phyloP scores from a whole-genome alignment of 2,329 filamentous ascomycete genomes.

The Talaromyces marneffei region DNA sequence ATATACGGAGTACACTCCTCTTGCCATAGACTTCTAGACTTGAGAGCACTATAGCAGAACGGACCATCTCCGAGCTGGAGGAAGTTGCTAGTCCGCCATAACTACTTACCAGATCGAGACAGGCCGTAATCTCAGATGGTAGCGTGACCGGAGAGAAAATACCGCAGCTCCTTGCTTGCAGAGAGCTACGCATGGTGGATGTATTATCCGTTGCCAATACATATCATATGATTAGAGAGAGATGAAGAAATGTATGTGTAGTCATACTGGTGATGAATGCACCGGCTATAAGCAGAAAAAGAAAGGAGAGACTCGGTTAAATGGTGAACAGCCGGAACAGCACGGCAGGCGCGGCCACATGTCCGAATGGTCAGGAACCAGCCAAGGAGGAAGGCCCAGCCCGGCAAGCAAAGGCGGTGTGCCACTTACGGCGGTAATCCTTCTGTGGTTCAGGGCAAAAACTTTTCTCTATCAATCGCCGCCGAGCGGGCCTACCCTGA shows the following conservation, averaged over 20 bases:
- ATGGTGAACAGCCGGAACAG: not conserved
- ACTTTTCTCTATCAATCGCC: conserved; percentile 1
- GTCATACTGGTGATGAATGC: not conserved
- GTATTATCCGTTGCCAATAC: not conserved
- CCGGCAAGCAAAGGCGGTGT: too few species aligned
- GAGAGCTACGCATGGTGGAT: not conserved
- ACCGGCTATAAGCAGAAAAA: not conserved
- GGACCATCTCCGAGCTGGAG: not conserved
- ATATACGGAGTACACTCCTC: too few species aligned
- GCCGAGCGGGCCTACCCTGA: not conserved
- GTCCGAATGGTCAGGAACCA: not conserved
- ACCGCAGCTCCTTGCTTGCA: not conserved
- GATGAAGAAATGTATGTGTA: not conserved
- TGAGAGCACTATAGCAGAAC: not conserved
- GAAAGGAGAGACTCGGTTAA: not conserved
- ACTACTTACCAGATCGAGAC: not conserved
- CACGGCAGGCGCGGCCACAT: not conserved
- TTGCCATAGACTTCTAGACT: too few species aligned
- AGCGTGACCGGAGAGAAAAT: not conserved
- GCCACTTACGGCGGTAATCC: too few species aligned
- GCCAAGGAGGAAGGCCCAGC: too few species aligned
- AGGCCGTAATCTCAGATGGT: not conserved
- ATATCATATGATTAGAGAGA: not conserved
- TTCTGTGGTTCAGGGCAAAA: not conserved
- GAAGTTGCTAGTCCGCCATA: not conserved